Base-by-base conservation (phyloP, 2,329 filamentous ascomycete genomes). In the Diplodia intermedia region DNA sequence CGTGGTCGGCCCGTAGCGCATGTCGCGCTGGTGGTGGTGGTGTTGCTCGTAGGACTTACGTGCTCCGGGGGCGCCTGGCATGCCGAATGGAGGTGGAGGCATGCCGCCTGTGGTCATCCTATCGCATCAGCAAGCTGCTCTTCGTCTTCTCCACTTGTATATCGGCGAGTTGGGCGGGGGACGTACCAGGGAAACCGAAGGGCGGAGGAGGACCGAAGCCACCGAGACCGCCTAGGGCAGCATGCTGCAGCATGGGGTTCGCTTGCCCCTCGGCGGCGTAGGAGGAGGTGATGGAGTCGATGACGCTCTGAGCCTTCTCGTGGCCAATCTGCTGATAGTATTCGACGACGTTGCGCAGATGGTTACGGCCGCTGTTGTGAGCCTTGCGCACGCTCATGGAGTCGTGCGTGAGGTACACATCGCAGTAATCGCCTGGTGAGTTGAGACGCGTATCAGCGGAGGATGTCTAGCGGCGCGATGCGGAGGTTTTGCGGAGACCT, bases 371-470 rank as follows among this genome's bases (percentile, higher is more conserved):
- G 79, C 89, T 91, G 85, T 99, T 99, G 82, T 99, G 95, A 61
- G 95, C 95, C 84, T 98, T 98, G 75, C 95, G 94, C 82, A 99
- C 95, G 82, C 93, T 97, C 94, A 98, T 98, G 55, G 93, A 97
- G 86, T 99, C 95, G 87, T 99, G 95, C 73, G 95, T 99, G 75
- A 99, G 91, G 87, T 99, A 99, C 81, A 99, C 95, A 91, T 99
- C 95, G 88, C 95, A 99, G 83, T 99, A 99, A 81, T 99, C 95
- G 86, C 94, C 82, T 86, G 74, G 74, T 71, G 60, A 63, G 23
- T 65, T 55, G 40, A 57, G 57, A 70, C 60, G 66, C 69, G 54
- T 31, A 54, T 71, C 71, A 75, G 75, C 63, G 61, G 50, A 69
- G 68, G 67, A 31, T 50, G 23, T 47, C 18, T 33, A 53, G 54